Base-by-base conservation (phyloP, 345 rosid species). In the Lumnitzera littorea region DNA sequence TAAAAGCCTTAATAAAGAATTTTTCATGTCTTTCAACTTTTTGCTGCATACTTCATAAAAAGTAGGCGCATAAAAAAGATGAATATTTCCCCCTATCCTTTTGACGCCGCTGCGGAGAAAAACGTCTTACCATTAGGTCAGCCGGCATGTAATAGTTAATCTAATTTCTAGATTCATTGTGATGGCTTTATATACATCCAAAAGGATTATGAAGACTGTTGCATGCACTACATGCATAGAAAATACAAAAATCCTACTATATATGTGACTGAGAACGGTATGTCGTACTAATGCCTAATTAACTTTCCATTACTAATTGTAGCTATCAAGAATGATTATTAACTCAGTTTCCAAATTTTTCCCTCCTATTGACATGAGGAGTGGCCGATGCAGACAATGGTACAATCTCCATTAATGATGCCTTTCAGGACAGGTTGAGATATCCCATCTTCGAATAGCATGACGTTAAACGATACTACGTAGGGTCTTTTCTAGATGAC, bases 401-500 rank as follows among this genome's bases (percentile, higher is more conserved):
- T 5, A 70, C 73, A 24, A 24, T 69, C 51, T 31, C 82, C 3
- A 13, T 57, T 25, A 14, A 64, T 7, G 65, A 61, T n/a, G 78
- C 75, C 10, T 24, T 71, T 5, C 55, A 65, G 6, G 86, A 78
- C 60, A 54, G 56, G 2, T 24, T 66, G 61, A 67, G 68, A 76
- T 73, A 49, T 60, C 64, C 1, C 62, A 58, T 53, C 71, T 27
- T 20, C 20, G 20, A 20, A 1, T 20, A 20, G 20, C 20, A 20
- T 78, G 61, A 79, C 46, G 82, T 84, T 17, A 77, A 67, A 63
- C 81, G 77, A 27, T 87, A 80, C 58, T 77, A 56, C 11, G 61
- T 23, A 31, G 88, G 88, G 95, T 67, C 79, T 24, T 77, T 87
- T 52, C 47, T 83, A 0, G 91, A 84, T 54, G 74, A 84, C 72